These are phyloP conservation scores for Nothophytophthora sp. DNA, from an alignment of 352 stramenopile genomes.

Conservation along the genomic window DNA sequence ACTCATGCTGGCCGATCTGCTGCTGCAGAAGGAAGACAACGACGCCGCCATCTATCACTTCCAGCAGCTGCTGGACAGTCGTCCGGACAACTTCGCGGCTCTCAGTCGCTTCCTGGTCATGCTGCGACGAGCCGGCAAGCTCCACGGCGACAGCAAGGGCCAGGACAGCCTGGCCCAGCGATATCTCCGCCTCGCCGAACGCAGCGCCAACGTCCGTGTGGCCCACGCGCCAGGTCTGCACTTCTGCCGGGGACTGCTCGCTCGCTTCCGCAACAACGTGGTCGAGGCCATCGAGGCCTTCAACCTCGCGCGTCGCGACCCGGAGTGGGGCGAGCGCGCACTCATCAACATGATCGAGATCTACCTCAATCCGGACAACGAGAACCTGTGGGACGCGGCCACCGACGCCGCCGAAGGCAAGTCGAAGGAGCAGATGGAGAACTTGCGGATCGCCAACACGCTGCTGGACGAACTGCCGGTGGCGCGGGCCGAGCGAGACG, in stretches of 20 bases:
- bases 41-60: slow-evolving; percentile 90
- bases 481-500: slow-evolving; percentile 40
- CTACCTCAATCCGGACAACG: slow-evolving; percentile 94
- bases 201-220: slow-evolving; percentile 52
- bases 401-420: slow-evolving; percentile 39
- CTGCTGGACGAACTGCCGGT: slow-evolving; percentile 86
- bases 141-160: slow-evolving; percentile 45
- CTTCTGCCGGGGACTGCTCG: slow-evolving; percentile 92
- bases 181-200: slow-evolving; percentile 88
- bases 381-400: slow-evolving; percentile 88
- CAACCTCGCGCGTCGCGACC: slow-evolving; percentile 88
- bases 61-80: slow-evolving; percentile 86
- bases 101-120: slow-evolving; percentile 90
- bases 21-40: slow-evolving; percentile 89
- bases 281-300: slow-evolving; percentile 90
- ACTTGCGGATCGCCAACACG: slow-evolving; percentile 87
- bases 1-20: slow-evolving; percentile 91
- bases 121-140: slow-evolving; percentile 83
- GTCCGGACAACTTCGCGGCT: slow-evolving; percentile 90
- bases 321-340: slow-evolving; percentile 86
- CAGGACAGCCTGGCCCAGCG: slow-evolving; percentile 33
- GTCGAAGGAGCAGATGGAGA: slow-evolving; percentile 82
- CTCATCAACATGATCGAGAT: slow-evolving; percentile 95
- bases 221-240: slow-evolving; percentile 84
- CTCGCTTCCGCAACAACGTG: slow-evolving; percentile 90